Evolutionary conservation across 2,329 filamentous ascomycete species (phyloP).

Genomic region (Diaporthe humulicola): DNA sequence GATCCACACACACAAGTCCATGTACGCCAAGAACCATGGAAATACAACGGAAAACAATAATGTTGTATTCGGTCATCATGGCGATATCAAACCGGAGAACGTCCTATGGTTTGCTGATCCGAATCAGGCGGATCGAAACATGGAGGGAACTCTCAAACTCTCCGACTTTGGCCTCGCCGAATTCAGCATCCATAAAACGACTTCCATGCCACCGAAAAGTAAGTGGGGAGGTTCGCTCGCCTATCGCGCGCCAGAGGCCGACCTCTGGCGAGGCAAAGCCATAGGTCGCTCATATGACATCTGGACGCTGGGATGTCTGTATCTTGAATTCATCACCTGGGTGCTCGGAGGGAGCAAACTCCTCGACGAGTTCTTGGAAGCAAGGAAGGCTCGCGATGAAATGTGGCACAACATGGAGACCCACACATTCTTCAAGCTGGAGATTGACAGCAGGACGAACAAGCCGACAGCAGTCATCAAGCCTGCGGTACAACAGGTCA

Average conservation of each 20-base stretch:
- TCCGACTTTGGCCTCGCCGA: constrained; percentile 25
- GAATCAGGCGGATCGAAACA: background rate
- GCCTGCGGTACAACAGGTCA: background rate
- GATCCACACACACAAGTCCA: constrained; percentile 37
- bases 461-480: background rate
- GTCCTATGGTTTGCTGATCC: constrained; percentile 10
- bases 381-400: background rate
- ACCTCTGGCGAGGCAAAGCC: background rate
- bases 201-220: background rate
- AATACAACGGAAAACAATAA: background rate
- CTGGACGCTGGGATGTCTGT: constrained; percentile 14
- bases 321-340: constrained; percentile 28
- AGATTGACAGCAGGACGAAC: background rate
- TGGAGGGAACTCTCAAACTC: background rate
- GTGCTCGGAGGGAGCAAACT: background rate
- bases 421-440: constrained; percentile 11
- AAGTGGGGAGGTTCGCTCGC: background rate
- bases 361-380: background rate
- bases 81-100: constrained; percentile 34
- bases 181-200: background rate
- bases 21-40: background rate
- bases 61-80: constrained; percentile 23
- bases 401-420: constrained; percentile 16
- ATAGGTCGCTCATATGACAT: constrained; percentile 20
- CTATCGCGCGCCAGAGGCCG: constrained; percentile 20